Evolutionary conservation across 2,329 filamentous ascomycete species (phyloP).

Genomic region (Fusarium verrucosum): DNA sequence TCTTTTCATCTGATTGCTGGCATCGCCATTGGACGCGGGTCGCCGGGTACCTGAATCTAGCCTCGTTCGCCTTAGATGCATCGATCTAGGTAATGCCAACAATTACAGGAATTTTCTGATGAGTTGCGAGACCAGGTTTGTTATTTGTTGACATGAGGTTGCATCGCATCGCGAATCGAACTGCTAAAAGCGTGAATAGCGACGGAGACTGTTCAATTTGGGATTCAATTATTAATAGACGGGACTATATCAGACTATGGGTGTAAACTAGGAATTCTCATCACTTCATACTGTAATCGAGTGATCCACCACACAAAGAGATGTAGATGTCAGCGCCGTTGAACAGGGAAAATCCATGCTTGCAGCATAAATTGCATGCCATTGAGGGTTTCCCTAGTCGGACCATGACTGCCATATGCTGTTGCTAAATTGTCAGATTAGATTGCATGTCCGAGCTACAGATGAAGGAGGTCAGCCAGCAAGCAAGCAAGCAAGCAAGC

Average conservation of each 20-base stretch:
- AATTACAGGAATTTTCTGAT: conserved; percentile 25
- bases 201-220: conserved; percentile 9
- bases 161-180: conserved; percentile 13
- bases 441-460: not conserved
- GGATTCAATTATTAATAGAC: not conserved
- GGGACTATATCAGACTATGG: not conserved
- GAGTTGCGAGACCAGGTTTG: conserved; percentile 25
- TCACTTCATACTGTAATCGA: not conserved
- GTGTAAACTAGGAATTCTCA: not conserved
- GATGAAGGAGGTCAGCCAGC: conserved; percentile 25
- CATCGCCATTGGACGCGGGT: conserved; percentile 14
- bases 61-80: conserved; percentile 23
- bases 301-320: not conserved
- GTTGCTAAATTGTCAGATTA: not conserved
- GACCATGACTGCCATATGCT: not conserved
- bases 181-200: conserved; percentile 20
- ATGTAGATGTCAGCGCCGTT: too few species aligned
- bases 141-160: conserved; percentile 35
- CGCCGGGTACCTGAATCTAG: conserved; percentile 39
- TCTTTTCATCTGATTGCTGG: conserved; percentile 29
- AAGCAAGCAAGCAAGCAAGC: too few species aligned
- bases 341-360: too few species aligned
- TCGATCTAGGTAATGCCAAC: conserved; percentile 30
- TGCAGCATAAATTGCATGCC: not conserved
- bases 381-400: not conserved